Base-by-base conservation (phyloP, 2,329 filamentous ascomycete species). In the Phyllosticta citribraziliensis region DNA sequence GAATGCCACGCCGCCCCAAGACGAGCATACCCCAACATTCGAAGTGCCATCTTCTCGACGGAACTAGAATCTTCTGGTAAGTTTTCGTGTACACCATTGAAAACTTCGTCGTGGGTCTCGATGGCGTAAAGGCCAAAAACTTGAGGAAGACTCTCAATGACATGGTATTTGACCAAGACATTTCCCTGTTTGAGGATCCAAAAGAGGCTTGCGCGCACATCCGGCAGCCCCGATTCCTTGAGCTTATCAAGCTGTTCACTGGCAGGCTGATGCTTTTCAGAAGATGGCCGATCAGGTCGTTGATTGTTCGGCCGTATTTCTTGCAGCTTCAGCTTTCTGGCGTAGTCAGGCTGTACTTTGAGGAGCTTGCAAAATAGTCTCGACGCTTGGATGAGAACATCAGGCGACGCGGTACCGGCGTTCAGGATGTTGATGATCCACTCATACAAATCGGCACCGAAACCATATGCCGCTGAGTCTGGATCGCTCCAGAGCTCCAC, bases 1-100 rank as follows among this genome's bases (percentile, higher is more conserved):
- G 92, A 96, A 63, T 91, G 86, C 89, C 93, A 97, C 57, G 80
- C 77, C 30, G 90, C 89, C 24, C 89, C 94, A 62, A 99, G 77
- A 60, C 85, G 85, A 1, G 88, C 84, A 11, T 97, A 77, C 9
- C 90, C 84, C 64, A 89, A 83, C 2, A 97, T 76, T 5, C 94
- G 86, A 65, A 96, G 83, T 0, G 91, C 89, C 66, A 97, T 93
- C 0, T 91, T 93, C 73, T 97, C 92, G 12, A 81, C 75, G 73
- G 86, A 87, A 33, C 85, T 83, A 4, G 82, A 78, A 65, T 95
- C 85, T 2, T 80, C 81, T 0, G 93, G 91, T n/a, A 99, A 79
- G 66, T 81, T 88, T 19, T 84, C 80, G n/a, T 95, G 77, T 12
- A 99, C 82, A 69, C 97, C 91, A 40, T 91, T 81, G 65, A 97